Evolutionary conservation across 2,329 filamentous ascomycete species (phyloP), one percentile per base, ranked within the genome.

Genomic region (Calonectria pteridis): DNA sequence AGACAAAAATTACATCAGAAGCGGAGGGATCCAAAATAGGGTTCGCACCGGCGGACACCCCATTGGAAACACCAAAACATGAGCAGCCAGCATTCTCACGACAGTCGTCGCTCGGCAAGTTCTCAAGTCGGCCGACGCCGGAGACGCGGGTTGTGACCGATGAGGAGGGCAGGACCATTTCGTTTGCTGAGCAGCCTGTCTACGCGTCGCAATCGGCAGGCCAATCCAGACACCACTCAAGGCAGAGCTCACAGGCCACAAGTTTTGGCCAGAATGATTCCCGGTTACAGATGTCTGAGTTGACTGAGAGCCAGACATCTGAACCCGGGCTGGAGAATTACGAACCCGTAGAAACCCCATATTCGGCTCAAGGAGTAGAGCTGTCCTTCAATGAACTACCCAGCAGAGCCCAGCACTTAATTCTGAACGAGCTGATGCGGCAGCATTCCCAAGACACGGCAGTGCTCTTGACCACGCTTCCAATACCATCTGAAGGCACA

Each of bases 361-460:
- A 89, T 80, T 89, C 90, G 4, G 90, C 90, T 28, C 91, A 92
- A 67, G 88, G 91, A 3, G 84, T 95, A 4, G 90, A 94, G 0
- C 86, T 97, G 2, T 95, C 92, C 2, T 98, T 98, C 87, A 97
- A 98, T 79, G 94, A 97, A 80, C 86, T 98, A 5, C 95, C 95
- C 0, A 94, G 93, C 79, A 91, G 94, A 20, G 95, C 95, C 2
- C 95, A 97, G 82, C 94, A 98, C 83, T 85, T 97, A 43, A 96
- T 98, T 33, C 85, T 98, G 20, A 98, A 98, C 82, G 95, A 98
- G 83, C 86, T 97, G 76, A 95, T 98, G 86, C 88, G 89, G 4
- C 88, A 89, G 72, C 87, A 95, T 74, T 94, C 93, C 77, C 83
- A 83, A 49, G 88, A 94, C 26, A 95, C 95, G 1, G 94, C 94